phyloP scores from a whole-genome alignment of 495 filamentous ascomycete species.

The Usnea hakonensis region DNA sequence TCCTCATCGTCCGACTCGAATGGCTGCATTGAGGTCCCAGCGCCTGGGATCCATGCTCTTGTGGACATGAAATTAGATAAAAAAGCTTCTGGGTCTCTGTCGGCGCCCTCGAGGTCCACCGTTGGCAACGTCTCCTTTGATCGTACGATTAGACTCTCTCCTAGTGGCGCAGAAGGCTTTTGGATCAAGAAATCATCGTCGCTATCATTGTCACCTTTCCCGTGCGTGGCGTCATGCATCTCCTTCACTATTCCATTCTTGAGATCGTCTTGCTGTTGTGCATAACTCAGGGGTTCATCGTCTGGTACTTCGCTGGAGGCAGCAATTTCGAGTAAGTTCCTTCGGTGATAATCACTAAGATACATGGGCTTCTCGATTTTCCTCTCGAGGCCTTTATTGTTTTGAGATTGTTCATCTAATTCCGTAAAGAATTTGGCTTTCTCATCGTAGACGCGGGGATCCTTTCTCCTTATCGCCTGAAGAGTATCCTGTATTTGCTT shows the following conservation, averaged over 20 bases:
- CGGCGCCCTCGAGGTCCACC: conserved; percentile 64
- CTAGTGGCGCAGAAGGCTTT: conserved; percentile 34
- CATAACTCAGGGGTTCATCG: conserved; percentile 58
- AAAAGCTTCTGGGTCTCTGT: conserved; percentile 84
- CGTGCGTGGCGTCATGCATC: conserved; percentile 58
- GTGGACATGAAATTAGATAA: conserved; percentile 82
- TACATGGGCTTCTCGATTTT: conserved; percentile 79
- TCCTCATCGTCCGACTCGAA: conserved; percentile 92
- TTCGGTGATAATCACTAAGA: conserved; percentile 81
- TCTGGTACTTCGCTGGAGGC: conserved; percentile 49
- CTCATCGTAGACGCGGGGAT: conserved; percentile 82
- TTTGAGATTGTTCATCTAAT: conserved; percentile 43
- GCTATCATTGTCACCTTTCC: conserved; percentile 54
- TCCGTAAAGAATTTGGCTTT: conserved; percentile 66
- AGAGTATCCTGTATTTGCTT: conserved; percentile 78
- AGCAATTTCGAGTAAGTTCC: conserved; percentile 64
- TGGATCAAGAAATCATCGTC: conserved; percentile 64
- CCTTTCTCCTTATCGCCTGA: conserved; percentile 77
- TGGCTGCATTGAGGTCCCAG: conserved; percentile 52
- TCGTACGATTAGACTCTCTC: conserved; percentile 28
- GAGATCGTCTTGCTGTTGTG: conserved; percentile 75
- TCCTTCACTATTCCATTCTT: conserved; percentile 68
- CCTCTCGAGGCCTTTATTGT: conserved; percentile 22
- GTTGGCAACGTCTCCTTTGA: conserved; percentile 32
- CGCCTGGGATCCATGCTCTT: conserved; percentile 75